phyloP scores from a whole-genome alignment of 306 rosid species.

The Dryas drummondii region DNA sequence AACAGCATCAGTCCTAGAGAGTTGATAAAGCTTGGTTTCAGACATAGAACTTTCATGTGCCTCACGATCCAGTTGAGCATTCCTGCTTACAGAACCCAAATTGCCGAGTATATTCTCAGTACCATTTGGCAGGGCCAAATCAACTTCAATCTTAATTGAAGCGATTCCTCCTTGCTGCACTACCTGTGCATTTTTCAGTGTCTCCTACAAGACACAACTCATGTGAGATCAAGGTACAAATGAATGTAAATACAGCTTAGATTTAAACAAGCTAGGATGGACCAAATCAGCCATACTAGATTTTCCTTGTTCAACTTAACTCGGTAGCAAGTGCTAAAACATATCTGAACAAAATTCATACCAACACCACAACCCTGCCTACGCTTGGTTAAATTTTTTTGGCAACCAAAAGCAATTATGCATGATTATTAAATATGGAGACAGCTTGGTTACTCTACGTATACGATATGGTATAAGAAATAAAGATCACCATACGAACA shows the following conservation, averaged over 20 bases:
- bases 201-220: slow-evolving; percentile 25
- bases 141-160: slow-evolving; percentile 16
- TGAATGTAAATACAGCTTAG: neutral
- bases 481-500: neutral
- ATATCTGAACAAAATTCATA: neutral
- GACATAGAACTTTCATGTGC: slow-evolving; percentile 24
- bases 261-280: slow-evolving; percentile 1
- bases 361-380: neutral
- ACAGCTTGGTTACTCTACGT: neutral
- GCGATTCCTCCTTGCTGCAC: slow-evolving; percentile 18
- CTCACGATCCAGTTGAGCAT: slow-evolving; percentile 14
- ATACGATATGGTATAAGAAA: neutral
- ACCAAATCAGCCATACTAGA: neutral
- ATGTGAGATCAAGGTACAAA: neutral
- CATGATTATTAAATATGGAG: neutral
- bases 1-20: slow-evolving; percentile 25
- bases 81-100: slow-evolving; percentile 9
- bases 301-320: neutral
- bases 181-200: slow-evolving; percentile 14
- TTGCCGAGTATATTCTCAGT: slow-evolving; percentile 9
- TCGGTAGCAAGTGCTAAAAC: neutral
- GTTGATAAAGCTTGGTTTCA: slow-evolving; percentile 23
- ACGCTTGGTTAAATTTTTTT: neutral
- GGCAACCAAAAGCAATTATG: neutral
- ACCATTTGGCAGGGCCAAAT: slow-evolving; percentile 8